Base-by-base conservation (phyloP, 495 filamentous ascomycete genomes). In the Mytilinidion resinicola region DNA sequence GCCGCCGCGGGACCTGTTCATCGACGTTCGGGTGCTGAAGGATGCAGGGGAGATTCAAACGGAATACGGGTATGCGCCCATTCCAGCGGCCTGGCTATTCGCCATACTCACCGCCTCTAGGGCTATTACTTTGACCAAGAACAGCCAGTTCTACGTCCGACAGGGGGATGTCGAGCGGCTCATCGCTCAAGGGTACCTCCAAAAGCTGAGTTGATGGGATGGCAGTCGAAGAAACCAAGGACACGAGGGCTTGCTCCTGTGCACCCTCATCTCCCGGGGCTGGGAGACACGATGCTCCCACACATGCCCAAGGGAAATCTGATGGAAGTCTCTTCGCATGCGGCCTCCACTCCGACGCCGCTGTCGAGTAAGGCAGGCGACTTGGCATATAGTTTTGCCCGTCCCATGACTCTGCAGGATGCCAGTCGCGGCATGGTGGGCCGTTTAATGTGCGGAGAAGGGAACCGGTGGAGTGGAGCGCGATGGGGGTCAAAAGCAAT, bases 11-110 rank as follows among this genome's bases (percentile, higher is more conserved):
- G 95, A 99, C 76, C 74, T 99, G 51, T 99, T 99, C 69, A 95
- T 99, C 70, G 95, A 99, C 73, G 95, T 99, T 51, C 77, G 95
- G 54, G 95, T 97, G 52, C 72, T 99, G 60, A 96, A 93, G 69
- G 93, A 99, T 77, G 95, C 92, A 43, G 95, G 95, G 21, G 93
- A 97, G 77, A 96, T 99, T 61, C 93, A 99, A 75, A 99, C 95
- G 10, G 95, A 99, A 76, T 99, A 97, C 72, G 95, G 95, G 90
- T 96, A 81, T 70, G 83, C 73, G 15, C n/a, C 17, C 7, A 1
- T n/a, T 7, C 12, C 25, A 44, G 9, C 37, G 9, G 1, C 11
- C 12, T 41, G 41, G 41, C 12, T 17, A 6, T 51, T 15, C n/a
- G 11, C 30, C 11, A 9, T 15, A 52, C 37, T 59, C 20, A 64